Evolutionary conservation across 495 filamentous ascomycete genomes (phyloP), one percentile per base, ranked within the genome.

Genomic region (Aspergillus nanangensis): DNA sequence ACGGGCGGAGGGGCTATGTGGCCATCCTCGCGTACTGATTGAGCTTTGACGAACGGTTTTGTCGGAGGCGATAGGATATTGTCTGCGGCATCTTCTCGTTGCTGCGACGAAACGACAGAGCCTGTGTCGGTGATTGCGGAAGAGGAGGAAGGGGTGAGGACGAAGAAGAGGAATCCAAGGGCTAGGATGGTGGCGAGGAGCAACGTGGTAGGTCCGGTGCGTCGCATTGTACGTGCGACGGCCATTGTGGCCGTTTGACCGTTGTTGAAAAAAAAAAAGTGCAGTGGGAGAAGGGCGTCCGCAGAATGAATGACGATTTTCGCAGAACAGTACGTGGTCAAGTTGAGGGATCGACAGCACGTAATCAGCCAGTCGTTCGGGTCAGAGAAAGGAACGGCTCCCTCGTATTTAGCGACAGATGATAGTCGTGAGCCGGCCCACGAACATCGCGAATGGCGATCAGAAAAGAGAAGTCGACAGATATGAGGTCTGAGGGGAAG

Each of bases 31-130:
- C 77, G 58, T 41, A 77, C 59, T 31, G 79, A 48, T 48, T 70
- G 75, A 41, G 74, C 66, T 66, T 92, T 90, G 54, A 80, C 70
- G 66, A 90, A 91, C n/a, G 89, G 85, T 37, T 87, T 82, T 14
- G 83, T 87, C 4, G 90, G 90, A 42, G 89, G 90, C 11, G 87
- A 93, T 55, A 91, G 78, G 47, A 80, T 81, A 59, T 88, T 80
- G 41, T 81, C 72, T 35, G 85, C 87, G 22, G 84, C 82, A 53
- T 76, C 67, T 55, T 79, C 69, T 29, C 71, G 76, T 58, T 69
- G 62, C 53, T 69, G 68, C 15, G 72, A 70, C 48, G 60, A 69
- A 38, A 40, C 42, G 23, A n/a, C n/a, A n/a, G n/a, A n/a, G n/a
- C n/a, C n/a, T n/a, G n/a, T n/a, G n/a, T n/a, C n/a, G n/a, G n/a